Evolutionary conservation across 352 stramenopile species (phyloP).

Genomic region (Phytophthora pisi): DNA sequence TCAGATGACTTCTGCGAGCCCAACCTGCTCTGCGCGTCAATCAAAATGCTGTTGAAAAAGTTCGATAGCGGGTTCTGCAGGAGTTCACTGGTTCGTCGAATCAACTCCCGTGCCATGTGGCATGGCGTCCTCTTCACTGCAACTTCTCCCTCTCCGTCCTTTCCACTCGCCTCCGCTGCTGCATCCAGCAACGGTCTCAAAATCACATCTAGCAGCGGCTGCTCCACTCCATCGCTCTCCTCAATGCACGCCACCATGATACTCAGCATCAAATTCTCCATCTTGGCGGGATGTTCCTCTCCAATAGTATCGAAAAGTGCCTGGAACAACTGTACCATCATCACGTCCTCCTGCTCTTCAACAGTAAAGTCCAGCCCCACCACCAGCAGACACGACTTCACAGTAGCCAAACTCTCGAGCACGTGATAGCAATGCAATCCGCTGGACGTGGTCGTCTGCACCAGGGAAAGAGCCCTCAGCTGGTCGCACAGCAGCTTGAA

Average conservation of each 20-base stretch:
- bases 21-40: constrained; percentile 44
- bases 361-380: constrained; percentile 56
- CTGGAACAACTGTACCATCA: constrained; percentile 80
- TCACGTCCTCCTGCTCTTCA: constrained; percentile 43
- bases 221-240: constrained; percentile 67
- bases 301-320: constrained; percentile 71
- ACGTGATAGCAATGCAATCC: constrained; percentile 57
- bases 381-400: constrained; percentile 64
- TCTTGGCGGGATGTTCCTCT: constrained; percentile 64
- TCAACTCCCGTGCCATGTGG: constrained; percentile 75
- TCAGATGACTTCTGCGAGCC: constrained; percentile 39
- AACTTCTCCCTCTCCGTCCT: constrained; percentile 1
- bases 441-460: constrained; percentile 37
- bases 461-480: constrained; percentile 42
- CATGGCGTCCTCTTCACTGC: constrained; percentile 42
- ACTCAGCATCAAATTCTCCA: constrained; percentile 78
- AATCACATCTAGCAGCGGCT: constrained; percentile 72
- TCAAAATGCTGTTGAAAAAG: constrained; percentile 85
- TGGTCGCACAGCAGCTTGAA: constrained; percentile 79
- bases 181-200: constrained; percentile 56
- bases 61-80: constrained; percentile 72
- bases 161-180: constrained; percentile 1
- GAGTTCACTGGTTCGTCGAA: constrained; percentile 69
- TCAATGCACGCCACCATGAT: constrained; percentile 80
- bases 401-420: constrained; percentile 68